Evolutionary conservation across 73 alveolate genomes (phyloP).

Genomic region (Uronychia binucleata): DNA sequence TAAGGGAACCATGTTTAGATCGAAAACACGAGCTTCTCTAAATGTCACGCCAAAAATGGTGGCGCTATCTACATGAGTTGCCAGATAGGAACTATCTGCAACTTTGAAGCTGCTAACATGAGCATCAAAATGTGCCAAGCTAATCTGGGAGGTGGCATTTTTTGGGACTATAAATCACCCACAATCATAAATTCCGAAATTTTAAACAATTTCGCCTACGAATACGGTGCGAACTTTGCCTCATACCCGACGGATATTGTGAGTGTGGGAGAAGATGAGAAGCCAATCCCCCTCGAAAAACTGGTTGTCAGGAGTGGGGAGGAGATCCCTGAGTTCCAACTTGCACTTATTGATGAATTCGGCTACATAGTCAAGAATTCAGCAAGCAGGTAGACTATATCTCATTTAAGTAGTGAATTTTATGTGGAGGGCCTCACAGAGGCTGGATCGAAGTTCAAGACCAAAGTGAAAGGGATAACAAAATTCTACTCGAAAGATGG

Average conservation of each 20-base stretch:
- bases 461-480: background rate
- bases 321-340: background rate
- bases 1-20: too few species aligned
- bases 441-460: background rate
- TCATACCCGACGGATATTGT: background rate
- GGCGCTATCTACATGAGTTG: too few species aligned
- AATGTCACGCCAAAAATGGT: too few species aligned
- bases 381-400: background rate
- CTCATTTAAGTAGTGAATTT: background rate
- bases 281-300: background rate
- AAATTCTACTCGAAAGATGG: background rate
- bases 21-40: too few species aligned
- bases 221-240: background rate
- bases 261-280: background rate
- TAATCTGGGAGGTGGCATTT: constrained; percentile 13
- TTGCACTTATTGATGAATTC: background rate
- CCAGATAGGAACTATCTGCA: too few species aligned
- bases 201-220: background rate
- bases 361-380: background rate
- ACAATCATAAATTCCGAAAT: background rate
- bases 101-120: too few species aligned
- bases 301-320: background rate
- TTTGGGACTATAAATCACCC: constrained; percentile 10
- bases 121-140: too few species aligned
- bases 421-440: background rate